Conservation (phyloP, 78 protist genomes). For the Dictyostelium capitatum region DNA sequence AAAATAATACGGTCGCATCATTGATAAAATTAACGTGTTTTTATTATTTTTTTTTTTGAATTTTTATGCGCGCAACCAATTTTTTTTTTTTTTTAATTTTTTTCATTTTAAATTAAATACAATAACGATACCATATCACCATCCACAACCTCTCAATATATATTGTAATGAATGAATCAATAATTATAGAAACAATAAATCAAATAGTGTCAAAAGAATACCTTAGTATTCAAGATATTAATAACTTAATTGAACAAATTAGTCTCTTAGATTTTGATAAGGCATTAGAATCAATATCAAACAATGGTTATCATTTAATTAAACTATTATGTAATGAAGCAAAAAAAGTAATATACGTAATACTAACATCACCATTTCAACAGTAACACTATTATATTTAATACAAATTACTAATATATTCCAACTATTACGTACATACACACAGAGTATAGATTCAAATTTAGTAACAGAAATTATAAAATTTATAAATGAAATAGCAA, state of each 20-base stretch:
- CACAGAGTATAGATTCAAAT: conserved; percentile 32
- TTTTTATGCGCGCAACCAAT: too few species aligned
- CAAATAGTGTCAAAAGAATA: background rate
- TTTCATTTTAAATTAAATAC: too few species aligned
- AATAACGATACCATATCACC: too few species aligned
- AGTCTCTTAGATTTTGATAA: background rate
- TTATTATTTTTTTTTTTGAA: too few species aligned
- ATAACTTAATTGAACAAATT: conserved; percentile 2
- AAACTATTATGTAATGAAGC: conserved; percentile 51
- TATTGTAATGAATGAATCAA: background rate
- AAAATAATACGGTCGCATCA: too few species aligned
- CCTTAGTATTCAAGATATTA: background rate
- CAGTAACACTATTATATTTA: too few species aligned
- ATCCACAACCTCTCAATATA: too few species aligned
- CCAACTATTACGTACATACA: too few species aligned
- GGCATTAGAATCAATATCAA: background rate
- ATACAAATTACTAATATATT: background rate
- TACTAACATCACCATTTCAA: too few species aligned
- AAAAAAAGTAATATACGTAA: conserved; percentile 3
- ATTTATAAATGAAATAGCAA: conserved; percentile 37
- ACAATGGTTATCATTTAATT: conserved; percentile 21
- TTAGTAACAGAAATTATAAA: conserved; percentile 34
- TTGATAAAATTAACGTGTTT: too few species aligned
- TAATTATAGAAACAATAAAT: background rate
- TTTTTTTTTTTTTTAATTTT: too few species aligned